phyloP scores from a whole-genome alignment of 2,329 filamentous ascomycete genomes.

The Salinomyces thailandicus region DNA sequence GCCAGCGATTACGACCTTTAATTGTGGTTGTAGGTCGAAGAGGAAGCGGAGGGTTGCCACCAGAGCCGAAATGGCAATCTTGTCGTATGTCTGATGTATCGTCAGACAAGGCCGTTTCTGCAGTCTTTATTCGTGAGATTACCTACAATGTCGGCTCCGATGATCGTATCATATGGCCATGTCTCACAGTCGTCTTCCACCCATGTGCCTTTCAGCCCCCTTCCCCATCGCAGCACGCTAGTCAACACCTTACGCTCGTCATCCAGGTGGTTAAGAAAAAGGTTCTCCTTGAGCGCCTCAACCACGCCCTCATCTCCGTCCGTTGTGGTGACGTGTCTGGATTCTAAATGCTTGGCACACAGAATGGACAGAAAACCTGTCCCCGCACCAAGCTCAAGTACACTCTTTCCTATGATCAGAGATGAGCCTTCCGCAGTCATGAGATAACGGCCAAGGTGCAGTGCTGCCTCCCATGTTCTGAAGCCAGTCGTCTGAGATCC shows the following conservation, averaged over 20 bases:
- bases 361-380: conserved; percentile 67
- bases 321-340: conserved; percentile 53
- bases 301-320: conserved; percentile 67
- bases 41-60: conserved; percentile 55
- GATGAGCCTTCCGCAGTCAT: conserved; percentile 38
- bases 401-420: conserved; percentile 43
- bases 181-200: conserved; percentile 41
- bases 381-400: conserved; percentile 66
- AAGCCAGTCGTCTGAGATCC: conserved; percentile 64
- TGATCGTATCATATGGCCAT: conserved; percentile 47
- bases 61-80: conserved; percentile 50
- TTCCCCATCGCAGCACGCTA: conserved; percentile 55
- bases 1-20: conserved; percentile 56
- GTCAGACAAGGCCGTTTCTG: neutral
- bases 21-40: conserved; percentile 45
- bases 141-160: conserved; percentile 61
- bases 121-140: neutral
- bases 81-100: conserved; percentile 56
- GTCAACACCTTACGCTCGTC: conserved; percentile 36
- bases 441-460: conserved; percentile 63
- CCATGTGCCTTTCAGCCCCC: conserved; percentile 48
- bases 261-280: conserved; percentile 57
- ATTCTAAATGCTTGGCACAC: conserved; percentile 55
- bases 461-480: conserved; percentile 70
- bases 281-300: conserved; percentile 54